Evolutionary conservation across 2,329 filamentous ascomycete genomes (phyloP).

Genomic region (Curvularia hawaiiensis): DNA sequence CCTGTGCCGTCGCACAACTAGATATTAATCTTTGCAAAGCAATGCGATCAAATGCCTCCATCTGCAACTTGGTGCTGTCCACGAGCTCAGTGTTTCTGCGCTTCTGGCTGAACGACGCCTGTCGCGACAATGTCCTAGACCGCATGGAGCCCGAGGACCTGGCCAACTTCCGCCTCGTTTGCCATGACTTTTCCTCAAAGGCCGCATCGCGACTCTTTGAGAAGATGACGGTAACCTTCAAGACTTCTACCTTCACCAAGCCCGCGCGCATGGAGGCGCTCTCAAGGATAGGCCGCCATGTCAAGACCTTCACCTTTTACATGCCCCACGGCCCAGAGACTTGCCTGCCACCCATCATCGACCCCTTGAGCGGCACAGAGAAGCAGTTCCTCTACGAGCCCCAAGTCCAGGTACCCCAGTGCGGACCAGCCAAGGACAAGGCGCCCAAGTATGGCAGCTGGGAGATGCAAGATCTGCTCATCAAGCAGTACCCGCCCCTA

Average conservation of each 20-base stretch:
- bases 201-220: constrained; percentile 73
- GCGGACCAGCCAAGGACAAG: constrained; percentile 59
- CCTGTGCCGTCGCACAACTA: constrained; percentile 5
- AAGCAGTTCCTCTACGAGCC: constrained; percentile 82
- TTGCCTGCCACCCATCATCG: constrained; percentile 82
- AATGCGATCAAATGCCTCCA: constrained; percentile 52
- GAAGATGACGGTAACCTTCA: constrained; percentile 72
- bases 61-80: constrained; percentile 56
- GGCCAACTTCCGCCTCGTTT: constrained; percentile 65
- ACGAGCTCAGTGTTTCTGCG: constrained; percentile 55
- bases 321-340: constrained; percentile 78
- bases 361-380: constrained; percentile 77
- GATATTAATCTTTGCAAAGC: constrained; percentile 42
- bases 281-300: constrained; percentile 75
- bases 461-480: constrained; percentile 79
- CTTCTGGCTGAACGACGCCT: constrained; percentile 56
- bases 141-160: constrained; percentile 51
- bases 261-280: constrained; percentile 75
- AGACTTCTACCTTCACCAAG: constrained; percentile 75
- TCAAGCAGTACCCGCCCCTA: constrained; percentile 84
- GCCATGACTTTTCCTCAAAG: constrained; percentile 72
- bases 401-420: constrained; percentile 65
- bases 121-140: constrained; percentile 52
- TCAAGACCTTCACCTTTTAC: constrained; percentile 78
- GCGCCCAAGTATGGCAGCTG: constrained; percentile 79